Evolutionary conservation across 345 rosid species (phyloP).

Genomic region (Arabidopsis thaliana): DNA sequence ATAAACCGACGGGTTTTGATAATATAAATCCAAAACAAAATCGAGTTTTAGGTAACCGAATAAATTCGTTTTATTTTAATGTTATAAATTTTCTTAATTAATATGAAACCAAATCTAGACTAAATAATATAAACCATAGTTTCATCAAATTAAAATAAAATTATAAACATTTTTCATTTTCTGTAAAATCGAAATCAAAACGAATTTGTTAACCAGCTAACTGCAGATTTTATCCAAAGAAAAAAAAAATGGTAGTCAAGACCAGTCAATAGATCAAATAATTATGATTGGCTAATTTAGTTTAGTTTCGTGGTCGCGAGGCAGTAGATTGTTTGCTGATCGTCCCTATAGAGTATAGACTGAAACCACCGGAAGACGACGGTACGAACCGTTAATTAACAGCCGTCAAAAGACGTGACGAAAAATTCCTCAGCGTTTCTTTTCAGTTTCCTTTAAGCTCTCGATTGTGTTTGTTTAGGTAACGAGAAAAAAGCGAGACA

Average conservation of each 20-base stretch:
- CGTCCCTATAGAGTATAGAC: conserved; percentile 15
- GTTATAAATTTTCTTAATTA: not conserved
- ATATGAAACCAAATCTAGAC: not conserved
- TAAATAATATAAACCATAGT: not conserved
- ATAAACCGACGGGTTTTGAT: not conserved
- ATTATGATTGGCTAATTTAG: not conserved
- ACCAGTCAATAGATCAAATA: not conserved
- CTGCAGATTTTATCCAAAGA: not conserved
- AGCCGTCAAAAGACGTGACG: conserved; percentile 50
- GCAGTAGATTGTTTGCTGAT: conserved; percentile 26
- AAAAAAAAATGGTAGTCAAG: conserved; percentile 6
- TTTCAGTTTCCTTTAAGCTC: conserved; percentile 27
- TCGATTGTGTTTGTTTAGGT: conserved; percentile 40
- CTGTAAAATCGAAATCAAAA: not conserved
- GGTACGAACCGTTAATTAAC: conserved; percentile 63
- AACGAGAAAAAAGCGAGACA: conserved; percentile 26
- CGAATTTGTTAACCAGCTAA: not conserved
- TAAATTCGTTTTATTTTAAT: not conserved
- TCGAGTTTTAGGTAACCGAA: not conserved
- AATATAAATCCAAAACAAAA: not conserved
- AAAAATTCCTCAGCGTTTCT: not conserved
- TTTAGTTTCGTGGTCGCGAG: conserved; percentile 16
- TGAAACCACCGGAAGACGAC: conserved; percentile 49
- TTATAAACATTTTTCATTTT: not conserved
- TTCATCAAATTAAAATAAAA: not conserved